These are phyloP conservation scores for Theileria orientalis DNA, from an alignment of 169 alveolate genomes.

Conservation along the genomic window DNA sequence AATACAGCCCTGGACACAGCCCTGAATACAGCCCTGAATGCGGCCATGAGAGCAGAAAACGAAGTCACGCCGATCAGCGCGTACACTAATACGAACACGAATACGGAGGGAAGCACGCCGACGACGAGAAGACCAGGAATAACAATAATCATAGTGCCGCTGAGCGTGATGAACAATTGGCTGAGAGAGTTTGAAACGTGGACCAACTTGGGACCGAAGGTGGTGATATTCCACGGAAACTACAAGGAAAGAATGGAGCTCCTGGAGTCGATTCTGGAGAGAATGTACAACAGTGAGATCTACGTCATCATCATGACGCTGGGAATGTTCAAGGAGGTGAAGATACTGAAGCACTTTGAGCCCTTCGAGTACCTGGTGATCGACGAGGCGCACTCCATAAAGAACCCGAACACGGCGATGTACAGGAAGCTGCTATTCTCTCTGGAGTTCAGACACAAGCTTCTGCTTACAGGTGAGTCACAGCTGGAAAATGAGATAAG, in stretches of 20 bases:
- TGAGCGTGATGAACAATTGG: conserved; percentile 85
- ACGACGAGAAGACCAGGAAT: conserved; percentile 41
- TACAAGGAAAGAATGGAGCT: conserved; percentile 69
- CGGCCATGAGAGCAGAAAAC: too few relatives aligned
- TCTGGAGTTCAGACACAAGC: conserved; percentile 79
- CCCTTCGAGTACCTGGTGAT: conserved; percentile 83
- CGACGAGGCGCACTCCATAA: conserved; percentile 92
- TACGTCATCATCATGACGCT: conserved; percentile 48
- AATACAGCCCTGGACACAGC: too few relatives aligned
- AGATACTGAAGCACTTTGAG: conserved; percentile 41
- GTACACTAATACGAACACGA: background rate
- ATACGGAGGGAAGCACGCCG: background rate
- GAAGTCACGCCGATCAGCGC: background rate
- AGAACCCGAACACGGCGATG: conserved; percentile 84
- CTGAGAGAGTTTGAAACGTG: conserved; percentile 79
- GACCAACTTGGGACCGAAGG: conserved; percentile 75
- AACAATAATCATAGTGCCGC: conserved; percentile 82
- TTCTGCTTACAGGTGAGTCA: conserved; percentile 81
- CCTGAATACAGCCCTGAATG: too few relatives aligned
- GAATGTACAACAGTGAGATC: conserved; percentile 10
- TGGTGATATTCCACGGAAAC: conserved; percentile 79
- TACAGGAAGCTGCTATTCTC: conserved; percentile 81
- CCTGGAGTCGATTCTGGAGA: conserved; percentile 58
- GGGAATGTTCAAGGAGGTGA: conserved; percentile 48
- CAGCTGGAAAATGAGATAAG: too few relatives aligned